phyloP scores from a whole-genome alignment of 139 green algal genomes.

The Nannochloris sp. region DNA sequence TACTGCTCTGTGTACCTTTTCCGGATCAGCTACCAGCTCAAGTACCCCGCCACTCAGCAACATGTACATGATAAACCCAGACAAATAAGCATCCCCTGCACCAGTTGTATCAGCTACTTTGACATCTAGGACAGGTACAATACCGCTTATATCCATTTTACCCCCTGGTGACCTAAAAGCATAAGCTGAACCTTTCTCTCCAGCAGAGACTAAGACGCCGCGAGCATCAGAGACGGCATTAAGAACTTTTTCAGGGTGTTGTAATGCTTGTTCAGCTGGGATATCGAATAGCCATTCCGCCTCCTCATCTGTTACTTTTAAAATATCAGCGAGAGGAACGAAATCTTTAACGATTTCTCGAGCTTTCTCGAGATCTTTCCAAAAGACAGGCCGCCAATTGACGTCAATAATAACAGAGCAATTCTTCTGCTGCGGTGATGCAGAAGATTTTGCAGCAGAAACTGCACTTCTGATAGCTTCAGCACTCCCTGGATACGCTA shows the following conservation, averaged over 20 bases:
- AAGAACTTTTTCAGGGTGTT: slow-evolving; percentile 34
- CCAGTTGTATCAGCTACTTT: slow-evolving; percentile 81
- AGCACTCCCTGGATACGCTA: slow-evolving; percentile 54
- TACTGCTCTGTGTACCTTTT: slow-evolving; percentile 41
- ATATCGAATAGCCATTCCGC: slow-evolving; percentile 75
- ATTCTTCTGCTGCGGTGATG: too few relatives aligned
- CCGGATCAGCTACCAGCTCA: slow-evolving; percentile 36
- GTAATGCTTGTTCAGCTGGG: slow-evolving; percentile 31
- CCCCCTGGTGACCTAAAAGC: slow-evolving; percentile 41
- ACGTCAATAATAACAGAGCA: slow-evolving; percentile 69
- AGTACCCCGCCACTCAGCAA: slow-evolving; percentile 54
- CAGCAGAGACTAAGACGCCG: slow-evolving; percentile 75
- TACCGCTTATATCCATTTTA: slow-evolving; percentile 46
- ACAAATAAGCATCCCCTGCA: slow-evolving; percentile 80
- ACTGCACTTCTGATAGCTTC: slow-evolving; percentile 52
- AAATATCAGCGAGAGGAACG: slow-evolving; percentile 52
- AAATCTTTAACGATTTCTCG: slow-evolving; percentile 27
- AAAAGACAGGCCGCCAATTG: slow-evolving; percentile 91
- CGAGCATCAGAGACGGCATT: slow-evolving; percentile 34
- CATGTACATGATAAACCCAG: slow-evolving; percentile 25
- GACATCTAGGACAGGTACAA: slow-evolving; percentile 56
- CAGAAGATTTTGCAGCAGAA: slow-evolving; percentile 5
- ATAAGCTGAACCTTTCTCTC: slow-evolving; percentile 65
- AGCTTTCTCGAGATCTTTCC: slow-evolving; percentile 35
- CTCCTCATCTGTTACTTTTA: slow-evolving; percentile 83